Conservation (phyloP, 768 basidiomycete genomes). For the Galerina marginata region DNA sequence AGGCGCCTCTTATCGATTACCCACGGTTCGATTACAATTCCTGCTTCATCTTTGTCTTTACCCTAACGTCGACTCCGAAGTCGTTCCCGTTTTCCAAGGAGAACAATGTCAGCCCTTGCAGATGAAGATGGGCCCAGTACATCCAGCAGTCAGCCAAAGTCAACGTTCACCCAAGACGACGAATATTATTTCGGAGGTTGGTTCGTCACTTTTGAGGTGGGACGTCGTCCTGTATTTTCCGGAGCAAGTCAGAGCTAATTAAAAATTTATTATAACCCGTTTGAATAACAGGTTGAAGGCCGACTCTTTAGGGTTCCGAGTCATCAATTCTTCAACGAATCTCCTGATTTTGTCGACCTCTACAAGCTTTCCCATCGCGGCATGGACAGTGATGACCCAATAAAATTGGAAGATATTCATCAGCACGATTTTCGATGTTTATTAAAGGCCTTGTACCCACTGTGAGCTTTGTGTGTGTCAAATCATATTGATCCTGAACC, state of each 20-base stretch:
- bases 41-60: not conserved
- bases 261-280: not conserved
- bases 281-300: conserved; percentile 7
- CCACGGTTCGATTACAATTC: no score
- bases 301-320: conserved; percentile 14
- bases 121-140: no score
- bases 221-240: no score
- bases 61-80: not conserved
- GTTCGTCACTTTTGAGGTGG: not conserved
- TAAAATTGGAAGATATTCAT: conserved; percentile 8
- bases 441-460: conserved; percentile 19
- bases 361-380: not conserved
- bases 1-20: no score
- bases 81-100: no score
- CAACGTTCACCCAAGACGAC: not conserved
- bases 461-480: not conserved
- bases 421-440: conserved; percentile 13
- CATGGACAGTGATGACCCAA: conserved; percentile 2
- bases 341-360: conserved; percentile 9
- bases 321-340: conserved; percentile 13
- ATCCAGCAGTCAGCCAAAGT: no score
- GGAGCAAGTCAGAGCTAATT: not conserved
- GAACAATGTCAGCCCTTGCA: no score
- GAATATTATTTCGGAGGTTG: not conserved
- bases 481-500: no score